Evolutionary conservation across 139 green algal species (phyloP), one percentile per base, ranked within the genome.

Genomic region (Chlamydomonas schloesseri): DNA sequence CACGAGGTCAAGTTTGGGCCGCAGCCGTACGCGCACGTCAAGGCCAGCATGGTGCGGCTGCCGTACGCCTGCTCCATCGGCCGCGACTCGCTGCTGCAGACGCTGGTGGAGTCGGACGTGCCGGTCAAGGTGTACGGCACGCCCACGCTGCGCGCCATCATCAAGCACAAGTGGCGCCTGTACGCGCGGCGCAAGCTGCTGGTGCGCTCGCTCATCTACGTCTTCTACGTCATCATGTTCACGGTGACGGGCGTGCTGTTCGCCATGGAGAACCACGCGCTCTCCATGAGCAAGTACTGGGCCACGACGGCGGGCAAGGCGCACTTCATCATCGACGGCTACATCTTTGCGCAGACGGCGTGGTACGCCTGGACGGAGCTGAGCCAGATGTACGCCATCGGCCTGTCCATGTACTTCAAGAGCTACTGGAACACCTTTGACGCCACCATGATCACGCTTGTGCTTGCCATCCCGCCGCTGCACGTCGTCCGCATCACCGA

Each of bases 11-110:
- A 81, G 50, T 78, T 82, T 26, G 84, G 81, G 2, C 79, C 89
- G 33, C 84, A 92, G 82, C 73, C 89, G n/a, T 92, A 92, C 57
- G 89, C 89, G 46, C 89, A 92, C 71, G 89, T 92, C 5, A 88
- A 92, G 78, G 89, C 89, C 6, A 65, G 10, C 64, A 92, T 92
- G 89, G 89, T 90, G 28, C 82, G 86, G 36, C 86, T 92, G 55
- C 89, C 89, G n/a, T 92, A 88, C 53, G 89, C 89, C 17, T 92
- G 89, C 77, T 71, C 86, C n/a, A 70, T 92, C 55, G 89, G 89
- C 6, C 84, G 75, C 20, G 86, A 92, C 75, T 88, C 74, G 36
- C 57, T 92, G 75, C 86, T 92, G 76, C 89, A 92, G 50, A 92
- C 86, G 37, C 82, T 92, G 50, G 89, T 92, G 50, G 82, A 89